Conservation (phyloP, 1,284 basidiomycete species). For the Apiotrichum akiyoshidainum region DNA sequence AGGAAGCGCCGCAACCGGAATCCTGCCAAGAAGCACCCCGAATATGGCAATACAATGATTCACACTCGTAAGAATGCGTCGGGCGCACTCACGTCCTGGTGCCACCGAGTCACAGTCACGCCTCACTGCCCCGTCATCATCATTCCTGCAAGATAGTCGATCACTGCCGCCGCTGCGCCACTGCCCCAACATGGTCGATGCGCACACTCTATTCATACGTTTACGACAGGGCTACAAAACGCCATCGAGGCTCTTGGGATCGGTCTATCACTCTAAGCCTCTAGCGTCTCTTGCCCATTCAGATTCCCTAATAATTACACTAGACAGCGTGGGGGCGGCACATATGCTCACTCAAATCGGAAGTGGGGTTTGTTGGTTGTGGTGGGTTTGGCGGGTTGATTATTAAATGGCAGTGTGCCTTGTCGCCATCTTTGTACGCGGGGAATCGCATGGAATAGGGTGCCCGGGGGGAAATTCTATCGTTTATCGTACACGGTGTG, state of each 20-base stretch:
- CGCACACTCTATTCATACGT: constrained; percentile 24
- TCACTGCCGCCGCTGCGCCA: too few relatives aligned
- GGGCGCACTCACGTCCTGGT: too few relatives aligned
- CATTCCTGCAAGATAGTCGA: neutral
- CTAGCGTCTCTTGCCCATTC: constrained; percentile 20
- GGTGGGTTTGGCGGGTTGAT: neutral
- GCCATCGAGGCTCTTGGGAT: constrained; percentile 20
- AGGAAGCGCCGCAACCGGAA: too few relatives aligned
- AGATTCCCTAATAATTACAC: constrained; percentile 12
- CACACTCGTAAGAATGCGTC: too few relatives aligned
- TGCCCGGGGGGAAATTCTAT: constrained; percentile 11
- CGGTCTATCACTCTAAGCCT: constrained; percentile 23
- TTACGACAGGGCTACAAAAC: constrained; percentile 17
- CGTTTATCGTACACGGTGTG: constrained; percentile 20
- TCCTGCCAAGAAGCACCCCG: too few relatives aligned
- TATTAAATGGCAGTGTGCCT: constrained; percentile 19
- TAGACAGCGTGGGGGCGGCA: constrained; percentile 25
- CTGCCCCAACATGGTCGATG: too few relatives aligned
- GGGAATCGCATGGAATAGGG: constrained; percentile 24
- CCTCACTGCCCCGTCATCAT: too few relatives aligned
- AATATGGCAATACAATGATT: too few relatives aligned
- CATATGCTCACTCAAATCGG: constrained; percentile 13
- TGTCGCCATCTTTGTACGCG: constrained; percentile 19
- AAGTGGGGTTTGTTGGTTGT: neutral
- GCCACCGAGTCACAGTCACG: too few relatives aligned